Base-by-base conservation (phyloP, 1,284 basidiomycete species). In the Naganishia cerealis region DNA sequence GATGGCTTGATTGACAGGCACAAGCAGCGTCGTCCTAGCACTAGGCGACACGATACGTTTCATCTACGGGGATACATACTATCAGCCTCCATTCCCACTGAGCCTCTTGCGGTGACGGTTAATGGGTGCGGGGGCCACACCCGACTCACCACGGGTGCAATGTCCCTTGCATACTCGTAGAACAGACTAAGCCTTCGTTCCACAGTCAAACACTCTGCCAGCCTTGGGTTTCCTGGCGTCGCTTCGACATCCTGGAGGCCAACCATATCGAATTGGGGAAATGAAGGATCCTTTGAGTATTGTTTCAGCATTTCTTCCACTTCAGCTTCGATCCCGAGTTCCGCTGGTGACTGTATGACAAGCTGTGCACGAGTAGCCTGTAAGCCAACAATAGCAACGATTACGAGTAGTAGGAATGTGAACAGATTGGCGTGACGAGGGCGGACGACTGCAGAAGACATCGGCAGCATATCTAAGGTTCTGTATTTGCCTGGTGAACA, bases 1-100 rank as follows among this genome's bases (percentile, higher is more conserved):
- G 62, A 81, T 75, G 0, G 77, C 78, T 42, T 73, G 72, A 65
- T 81, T 78, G 39, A 77, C 65, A 3, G 79, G 79, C 0, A 81
- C 79, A 33, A 81, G 70, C 36, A 81, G 66, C 0, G 79, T 81
- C 18, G 76, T 77, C 33, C 69, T 58, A 16, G 38, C 1, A 42
- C 67, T 65, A 43, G 67, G 69, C 33, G 68, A 70, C 4, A 56
- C 13, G 50, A 65, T 50, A 15, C 59, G 58, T 21, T 6, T 54
- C 71, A 15, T 62, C 61, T 24, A 21, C 42, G 6, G 6, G 61
- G 42, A 26, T 61, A 70, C 0, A 7, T 10, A 24, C 6, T 16
- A 50, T 29, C 1, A 57, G n/a, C 2, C 5, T 15, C 40, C 53
- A 13, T 16, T 21, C 2, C 70, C 48, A 2, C 55, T 71, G 1